These are phyloP conservation scores for Claviceps africana DNA, from an alignment of 2,329 filamentous ascomycete genomes.

Conservation along the genomic window DNA sequence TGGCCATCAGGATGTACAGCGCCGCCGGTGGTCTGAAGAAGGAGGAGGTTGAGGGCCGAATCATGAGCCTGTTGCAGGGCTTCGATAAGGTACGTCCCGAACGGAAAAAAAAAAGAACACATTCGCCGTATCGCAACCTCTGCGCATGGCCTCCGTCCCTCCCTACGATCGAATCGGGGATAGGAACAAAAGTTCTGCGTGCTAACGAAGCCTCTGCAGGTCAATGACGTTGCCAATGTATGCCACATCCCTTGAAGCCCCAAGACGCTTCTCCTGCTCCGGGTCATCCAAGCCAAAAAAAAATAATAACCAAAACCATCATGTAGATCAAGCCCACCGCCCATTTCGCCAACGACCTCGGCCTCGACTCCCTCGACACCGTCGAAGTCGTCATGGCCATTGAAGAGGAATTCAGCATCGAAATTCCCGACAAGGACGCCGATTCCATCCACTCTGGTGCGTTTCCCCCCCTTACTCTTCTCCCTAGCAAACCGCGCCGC, in stretches of 20 bases:
- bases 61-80: conserved; percentile 82
- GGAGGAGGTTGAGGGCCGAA: conserved; percentile 79
- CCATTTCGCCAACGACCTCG: conserved; percentile 95
- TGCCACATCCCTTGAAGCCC: conserved; percentile 12
- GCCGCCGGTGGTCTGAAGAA: conserved; percentile 64
- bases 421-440: conserved; percentile 96
- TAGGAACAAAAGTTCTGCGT: not conserved
- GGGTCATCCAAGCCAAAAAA: not conserved
- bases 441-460: conserved; percentile 87
- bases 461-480: conserved; percentile 19
- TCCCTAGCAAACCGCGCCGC: too few species aligned
- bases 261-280: not conserved
- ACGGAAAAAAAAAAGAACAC: too few species aligned
- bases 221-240: conserved; percentile 53
- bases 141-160: not conserved
- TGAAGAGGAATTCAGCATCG: conserved; percentile 86
- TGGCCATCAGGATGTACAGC: conserved; percentile 73
- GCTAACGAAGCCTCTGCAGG: conserved; percentile 32
- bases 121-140: not conserved
- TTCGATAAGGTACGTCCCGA: conserved; percentile 68
- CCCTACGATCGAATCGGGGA: not conserved
- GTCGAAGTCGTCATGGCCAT: conserved; percentile 99
- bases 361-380: conserved; percentile 91
- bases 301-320: conserved; percentile 6
- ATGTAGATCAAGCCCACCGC: conserved; percentile 63